Evolutionary conservation across 805 yeast species (phyloP).

Genomic region (Metschnikowia similis): DNA sequence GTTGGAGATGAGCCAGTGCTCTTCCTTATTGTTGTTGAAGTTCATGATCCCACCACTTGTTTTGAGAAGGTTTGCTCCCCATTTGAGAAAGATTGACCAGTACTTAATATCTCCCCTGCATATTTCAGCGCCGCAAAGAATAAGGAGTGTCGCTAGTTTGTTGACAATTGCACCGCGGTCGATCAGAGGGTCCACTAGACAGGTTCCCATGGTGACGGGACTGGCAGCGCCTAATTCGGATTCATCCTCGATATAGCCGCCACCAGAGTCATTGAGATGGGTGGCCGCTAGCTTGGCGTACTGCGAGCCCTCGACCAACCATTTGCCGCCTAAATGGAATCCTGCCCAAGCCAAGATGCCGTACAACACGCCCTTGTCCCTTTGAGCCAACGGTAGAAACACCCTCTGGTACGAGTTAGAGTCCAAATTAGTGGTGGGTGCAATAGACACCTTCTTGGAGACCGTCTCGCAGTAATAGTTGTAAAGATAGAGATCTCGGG

Average conservation of each 20-base stretch:
- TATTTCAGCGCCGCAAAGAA: slow-evolving; percentile 75
- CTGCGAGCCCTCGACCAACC: slow-evolving; percentile 46
- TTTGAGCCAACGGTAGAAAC: slow-evolving; percentile 52
- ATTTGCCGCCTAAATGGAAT: slow-evolving; percentile 44
- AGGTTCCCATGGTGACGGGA: not conserved
- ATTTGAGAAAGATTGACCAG: slow-evolving; percentile 64
- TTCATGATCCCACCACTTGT: slow-evolving; percentile 60
- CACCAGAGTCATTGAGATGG: slow-evolving; percentile 25
- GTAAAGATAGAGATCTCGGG: slow-evolving; percentile 30
- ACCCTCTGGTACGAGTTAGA: slow-evolving; percentile 50
- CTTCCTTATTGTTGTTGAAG: slow-evolving; percentile 49
- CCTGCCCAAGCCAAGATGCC: slow-evolving; percentile 56
- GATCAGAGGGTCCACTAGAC: not conserved
- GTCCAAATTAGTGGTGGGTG: slow-evolving; percentile 40
- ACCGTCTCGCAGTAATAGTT: slow-evolving; percentile 47
- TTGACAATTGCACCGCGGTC: slow-evolving; percentile 34
- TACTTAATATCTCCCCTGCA: slow-evolving; percentile 76
- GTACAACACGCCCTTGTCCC: slow-evolving; percentile 47
- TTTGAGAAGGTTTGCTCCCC: slow-evolving; percentile 61
- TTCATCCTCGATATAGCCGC: not conserved
- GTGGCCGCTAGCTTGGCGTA: slow-evolving; percentile 46
- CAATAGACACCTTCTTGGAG: slow-evolving; percentile 41
- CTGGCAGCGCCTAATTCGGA: not conserved
- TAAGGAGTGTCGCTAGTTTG: slow-evolving; percentile 61
- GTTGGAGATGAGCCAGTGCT: slow-evolving; percentile 70